phyloP scores from a whole-genome alignment of 148 eudicot genomes.

The Amaranthus cruentus region DNA sequence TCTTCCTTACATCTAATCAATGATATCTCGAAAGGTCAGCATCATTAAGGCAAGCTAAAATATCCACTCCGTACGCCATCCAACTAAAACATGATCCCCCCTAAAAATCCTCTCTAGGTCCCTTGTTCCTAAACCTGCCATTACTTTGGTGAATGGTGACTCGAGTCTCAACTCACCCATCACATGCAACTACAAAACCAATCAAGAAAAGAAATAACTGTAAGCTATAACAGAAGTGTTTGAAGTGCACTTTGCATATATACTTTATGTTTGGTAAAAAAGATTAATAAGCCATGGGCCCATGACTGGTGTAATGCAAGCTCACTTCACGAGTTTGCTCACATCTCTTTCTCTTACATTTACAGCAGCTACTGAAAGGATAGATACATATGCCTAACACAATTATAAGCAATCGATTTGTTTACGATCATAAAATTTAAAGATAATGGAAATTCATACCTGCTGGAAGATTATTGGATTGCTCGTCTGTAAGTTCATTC shows the following conservation, averaged over 20 bases:
- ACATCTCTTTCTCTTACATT: neutral
- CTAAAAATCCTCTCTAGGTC: no score
- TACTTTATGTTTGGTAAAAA: neutral
- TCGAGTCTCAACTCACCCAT: no score
- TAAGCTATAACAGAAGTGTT: neutral
- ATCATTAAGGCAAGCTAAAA: no score
- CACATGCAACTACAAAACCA: neutral
- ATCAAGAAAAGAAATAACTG: neutral
- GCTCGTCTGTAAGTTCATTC: constrained; percentile 79
- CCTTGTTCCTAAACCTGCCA: no score
- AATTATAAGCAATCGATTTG: neutral
- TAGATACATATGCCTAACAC: neutral
- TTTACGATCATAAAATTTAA: neutral
- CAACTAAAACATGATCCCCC: no score
- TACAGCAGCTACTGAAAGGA: neutral
- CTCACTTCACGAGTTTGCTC: neutral
- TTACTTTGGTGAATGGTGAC: no score
- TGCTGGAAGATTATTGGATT: constrained; percentile 37
- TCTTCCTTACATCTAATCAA: no score
- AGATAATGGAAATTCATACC: constrained; percentile 37
- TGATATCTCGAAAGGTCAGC: no score
- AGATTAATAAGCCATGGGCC: neutral
- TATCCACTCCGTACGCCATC: no score
- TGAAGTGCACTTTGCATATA: neutral
- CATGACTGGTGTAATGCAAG: neutral